phyloP scores from a whole-genome alignment of 225 moss, liverwort and hornwort genomes.

The Pseudisothecium myosuroides region DNA sequence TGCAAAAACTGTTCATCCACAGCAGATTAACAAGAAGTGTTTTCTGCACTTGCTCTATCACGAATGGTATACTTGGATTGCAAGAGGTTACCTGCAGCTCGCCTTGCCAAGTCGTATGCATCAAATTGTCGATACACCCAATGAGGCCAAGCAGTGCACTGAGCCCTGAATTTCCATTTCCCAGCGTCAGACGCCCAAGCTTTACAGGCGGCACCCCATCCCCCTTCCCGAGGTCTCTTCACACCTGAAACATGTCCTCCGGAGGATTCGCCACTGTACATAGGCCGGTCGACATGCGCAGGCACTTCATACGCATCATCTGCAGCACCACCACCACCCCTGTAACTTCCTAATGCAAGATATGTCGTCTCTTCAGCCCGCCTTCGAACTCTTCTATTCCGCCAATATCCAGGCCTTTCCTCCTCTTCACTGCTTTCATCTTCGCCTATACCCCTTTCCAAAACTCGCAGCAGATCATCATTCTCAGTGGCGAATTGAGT shows the following conservation, averaged over 20 bases:
- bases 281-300: not conserved
- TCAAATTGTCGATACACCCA: conserved; percentile 97
- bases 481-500: conserved; percentile 24
- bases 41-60: not conserved
- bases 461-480: conserved; percentile 29
- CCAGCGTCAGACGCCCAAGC: conserved; percentile 71
- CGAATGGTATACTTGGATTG: not conserved
- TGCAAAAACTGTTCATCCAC: not conserved
- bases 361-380: not conserved
- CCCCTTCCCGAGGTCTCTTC: conserved; percentile 44
- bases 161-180: conserved; percentile 60
- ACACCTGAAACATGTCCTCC: conserved; percentile 4
- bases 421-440: conserved; percentile 87
- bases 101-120: conserved; percentile 80
- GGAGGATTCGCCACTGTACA: conserved; percentile 12
- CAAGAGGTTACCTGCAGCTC: conserved; percentile 57
- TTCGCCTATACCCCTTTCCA: conserved; percentile 39
- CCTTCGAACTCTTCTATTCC: conserved; percentile 23
- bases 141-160: conserved; percentile 83
- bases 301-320: not conserved
- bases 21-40: not conserved
- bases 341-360: not conserved
- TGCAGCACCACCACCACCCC: not conserved
- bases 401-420: conserved; percentile 54
- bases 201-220: conserved; percentile 77